Base-by-base conservation (phyloP, 2,329 filamentous ascomycete species). In the Penicillium concentricum region DNA sequence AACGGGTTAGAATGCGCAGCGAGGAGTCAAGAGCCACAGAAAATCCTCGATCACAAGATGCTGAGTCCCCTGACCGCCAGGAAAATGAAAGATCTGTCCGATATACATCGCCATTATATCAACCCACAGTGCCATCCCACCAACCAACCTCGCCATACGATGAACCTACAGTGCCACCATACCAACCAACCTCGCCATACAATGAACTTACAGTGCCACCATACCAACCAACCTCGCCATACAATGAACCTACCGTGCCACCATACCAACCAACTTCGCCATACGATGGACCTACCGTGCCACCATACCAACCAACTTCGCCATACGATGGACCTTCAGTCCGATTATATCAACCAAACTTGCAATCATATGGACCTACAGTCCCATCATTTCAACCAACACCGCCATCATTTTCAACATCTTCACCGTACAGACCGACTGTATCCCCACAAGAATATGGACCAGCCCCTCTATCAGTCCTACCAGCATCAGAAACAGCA, bases 391-490 rank as follows among this genome's bases (percentile, higher is more conserved):
- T 26, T 51, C 18, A 34, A 44, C 49, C 41, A 38, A 51, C 39
- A 44, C 32, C 7, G 39, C 49, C 30, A 37, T 51, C 32, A 44
- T 52, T 26, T 44, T 18, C 30, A 51, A 15, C 30, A 43, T 26
- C 24, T 4, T 6, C 24, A 26, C 5, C 5, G 24, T 26, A 4
- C 24, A 26, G 3, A 26, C 38, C 49, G 38, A 51, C 39, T 16
- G 16, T 51, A 13, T 15, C 15, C 18, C 39, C 28, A 20, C 49
- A 9, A 10, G 30, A 51, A 35, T 51, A 51, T 51, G 49, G 49
- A 52, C 49, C 49, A 38, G 49, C 39, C 30, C 49, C 38, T 10
- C 49, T 52, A 52, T 6, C 49, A 44, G 41, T 38, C 20, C 49
- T 22, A 15, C 41, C 32, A 45, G 32, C n/a, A 38, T 45, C 50